Base-by-base conservation (phyloP, 306 rosid species). In the Medicago arabica region DNA sequence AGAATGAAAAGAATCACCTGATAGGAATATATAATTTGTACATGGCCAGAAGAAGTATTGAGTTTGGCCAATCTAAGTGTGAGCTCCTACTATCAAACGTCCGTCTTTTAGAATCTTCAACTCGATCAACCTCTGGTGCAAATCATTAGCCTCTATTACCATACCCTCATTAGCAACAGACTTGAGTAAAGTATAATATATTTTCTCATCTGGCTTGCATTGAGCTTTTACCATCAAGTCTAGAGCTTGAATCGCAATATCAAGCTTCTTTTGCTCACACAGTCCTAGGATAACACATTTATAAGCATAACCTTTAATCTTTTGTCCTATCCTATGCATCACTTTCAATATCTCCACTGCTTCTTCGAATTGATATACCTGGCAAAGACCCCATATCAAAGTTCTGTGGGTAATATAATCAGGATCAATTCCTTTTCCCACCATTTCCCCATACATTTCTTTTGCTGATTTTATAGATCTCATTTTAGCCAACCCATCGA, bases 161-260 rank as follows among this genome's bases (percentile, higher is more conserved):
- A 94, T 90, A 75, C 98, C 98, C 70, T 82, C 86, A 77, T 88
- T 81, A 46, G 95, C 87, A 67, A 91, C 78, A 79, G 93, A 85
- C 74, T 82, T 83, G 62, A 85, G 72, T 75, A 94, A 81, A 72
- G 87, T 82, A 19, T 78, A 64, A 80, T 91, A 91, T 51, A 82
- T 75, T 38, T 76, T 40, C 71, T 61, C 85, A 34, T 86, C 92
- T 13, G 97, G 93, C 83, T 47, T 81, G 87, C 80, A 75, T 46
- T 71, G 86, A 65, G 80, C 70, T 71, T 87, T 79, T 54, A 88
- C 61, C 98, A 94, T 94, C 91, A 88, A 70, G 63, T 82, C 87
- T 74, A 94, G 83, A 78, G 89, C 91, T 83, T 88, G 89, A 74
- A 94, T 85, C 10, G 96, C 96, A 74, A 74, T 58, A 74, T 88